Base-by-base conservation (phyloP, 2,329 filamentous ascomycete species). In the Aureobasidium namibiae region DNA sequence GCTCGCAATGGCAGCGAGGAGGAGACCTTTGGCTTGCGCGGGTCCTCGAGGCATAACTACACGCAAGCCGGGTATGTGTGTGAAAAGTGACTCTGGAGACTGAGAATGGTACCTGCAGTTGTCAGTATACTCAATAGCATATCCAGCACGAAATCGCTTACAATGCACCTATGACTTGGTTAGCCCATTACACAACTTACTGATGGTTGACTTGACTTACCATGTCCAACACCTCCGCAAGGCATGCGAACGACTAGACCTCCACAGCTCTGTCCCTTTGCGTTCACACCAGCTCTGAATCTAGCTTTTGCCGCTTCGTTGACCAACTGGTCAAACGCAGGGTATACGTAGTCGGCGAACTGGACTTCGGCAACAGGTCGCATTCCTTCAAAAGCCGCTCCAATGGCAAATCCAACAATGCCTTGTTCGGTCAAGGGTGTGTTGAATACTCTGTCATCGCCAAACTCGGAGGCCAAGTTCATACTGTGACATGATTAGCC, bases 371-470 rank as follows among this genome's bases (percentile, higher is more conserved):
- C 92, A 24, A 97, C 83, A 0, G 94, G 90, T 60, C 88, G 87
- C 88, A 96, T 91, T 24, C 92, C 92, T 75, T 96, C 88, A 7
- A 90, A 89, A 0, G 92, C 92, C 36, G 87, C 84, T 2, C 94
- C 94, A 65, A 97, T 91, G 11, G 87, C 94, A 69, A 97, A 97
- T 0, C 94, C 94, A 61, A 95, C 82, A 65, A 99, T 92, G 1
- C 92, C 94, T 74, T 97, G 94, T 71, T 99, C 94, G 34, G 87
- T 90, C 65, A 99, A 75, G 0, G 94, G 94, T 18, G 92, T 97
- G 74, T 99, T 97, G 80, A 99, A 99, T 34, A 99, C 92, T 60
- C 94, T 82, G 60, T 94, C 88, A 2, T 84, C 81, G 9, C 94
- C 94, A 71, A 94, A 95, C 59, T 90, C 90, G 63, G 91, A 88